Percentiles rank a stretch among this genome's conserved stretches.
Evolutionary conservation across 352 stramenopile species (phyloP).

Genomic region (Globisporangium acanthophoron): DNA sequence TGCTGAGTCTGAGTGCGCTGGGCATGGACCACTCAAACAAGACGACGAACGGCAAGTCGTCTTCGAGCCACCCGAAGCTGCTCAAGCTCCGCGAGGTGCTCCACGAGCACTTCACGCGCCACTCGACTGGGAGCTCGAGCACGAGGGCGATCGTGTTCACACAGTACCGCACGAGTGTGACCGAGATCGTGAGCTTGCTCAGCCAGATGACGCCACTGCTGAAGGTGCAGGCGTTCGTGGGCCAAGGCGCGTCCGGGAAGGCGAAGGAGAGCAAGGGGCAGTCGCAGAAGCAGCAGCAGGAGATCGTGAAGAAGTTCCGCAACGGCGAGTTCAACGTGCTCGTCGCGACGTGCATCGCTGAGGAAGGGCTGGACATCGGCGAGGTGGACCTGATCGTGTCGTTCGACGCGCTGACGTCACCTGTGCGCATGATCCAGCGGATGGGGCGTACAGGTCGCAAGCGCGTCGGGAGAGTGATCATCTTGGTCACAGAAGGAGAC

Average conservation of each 20-base stretch:
- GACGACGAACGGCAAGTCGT: slow-evolving; percentile 1
- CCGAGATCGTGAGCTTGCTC: slow-evolving; percentile 89
- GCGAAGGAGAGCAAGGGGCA: slow-evolving; percentile 84
- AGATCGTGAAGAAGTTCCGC: slow-evolving; percentile 90
- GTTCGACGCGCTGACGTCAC: slow-evolving; percentile 91
- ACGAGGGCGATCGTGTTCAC: slow-evolving; percentile 98
- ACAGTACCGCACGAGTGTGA: slow-evolving; percentile 93
- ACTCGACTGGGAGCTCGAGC: slow-evolving; percentile 57
- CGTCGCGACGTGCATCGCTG: slow-evolving; percentile 94
- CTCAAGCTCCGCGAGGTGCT: slow-evolving; percentile 90
- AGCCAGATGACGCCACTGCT: slow-evolving; percentile 64
- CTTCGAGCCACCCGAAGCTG: slow-evolving; percentile 66
- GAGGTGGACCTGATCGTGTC: slow-evolving; percentile 94
- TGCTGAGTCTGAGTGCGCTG: slow-evolving; percentile 32
- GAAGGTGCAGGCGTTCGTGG: slow-evolving; percentile 91
- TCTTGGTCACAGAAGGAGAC: slow-evolving; percentile 86
- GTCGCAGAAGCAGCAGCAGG: slow-evolving; percentile 94
- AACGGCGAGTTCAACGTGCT: slow-evolving; percentile 89
- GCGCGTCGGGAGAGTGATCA: slow-evolving; percentile 87
- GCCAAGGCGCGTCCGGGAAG: slow-evolving; percentile 85
- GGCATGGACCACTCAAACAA: slow-evolving; percentile 12
- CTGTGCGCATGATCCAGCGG: slow-evolving; percentile 94
- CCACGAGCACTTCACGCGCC: slow-evolving; percentile 81
- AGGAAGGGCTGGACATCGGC: slow-evolving; percentile 95
- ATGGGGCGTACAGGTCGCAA: slow-evolving; percentile 96